Conservation (phyloP, 75 land plant species). For the Cunninghamia lanceolata region DNA sequence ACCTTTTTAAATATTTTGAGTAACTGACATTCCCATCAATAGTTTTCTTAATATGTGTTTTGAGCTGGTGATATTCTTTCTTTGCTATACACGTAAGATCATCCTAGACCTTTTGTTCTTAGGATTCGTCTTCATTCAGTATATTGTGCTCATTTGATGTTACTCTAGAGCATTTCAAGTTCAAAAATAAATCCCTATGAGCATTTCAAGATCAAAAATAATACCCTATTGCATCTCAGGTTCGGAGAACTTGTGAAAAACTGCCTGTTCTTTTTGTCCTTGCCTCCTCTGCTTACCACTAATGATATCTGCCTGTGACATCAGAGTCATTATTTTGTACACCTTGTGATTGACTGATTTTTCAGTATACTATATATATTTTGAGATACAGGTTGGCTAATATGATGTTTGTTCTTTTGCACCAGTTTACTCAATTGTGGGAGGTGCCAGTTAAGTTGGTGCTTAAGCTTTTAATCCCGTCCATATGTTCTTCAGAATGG, state of each 20-base stretch:
- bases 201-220: too few species aligned
- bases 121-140: neutral
- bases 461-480: conserved; percentile 82
- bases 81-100: neutral
- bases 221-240: neutral
- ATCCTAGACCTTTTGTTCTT: neutral
- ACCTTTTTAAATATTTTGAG: neutral
- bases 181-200: too few species aligned
- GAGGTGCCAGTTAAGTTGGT: conserved; percentile 57
- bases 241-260: neutral
- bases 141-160: neutral
- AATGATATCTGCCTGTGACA: neutral
- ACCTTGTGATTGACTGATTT: neutral
- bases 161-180: neutral
- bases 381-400: neutral
- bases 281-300: neutral
- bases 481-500: conserved; percentile 65
- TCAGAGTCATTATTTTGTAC: neutral
- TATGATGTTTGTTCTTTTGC: conserved; percentile 2
- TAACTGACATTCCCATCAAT: neutral
- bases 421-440: conserved; percentile 57
- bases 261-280: neutral
- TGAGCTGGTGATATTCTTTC: neutral
- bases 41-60: neutral
- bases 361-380: neutral